Evolutionary conservation across 768 basidiomycete genomes (phyloP).

Genomic region (Gautieria morchelliformis): DNA sequence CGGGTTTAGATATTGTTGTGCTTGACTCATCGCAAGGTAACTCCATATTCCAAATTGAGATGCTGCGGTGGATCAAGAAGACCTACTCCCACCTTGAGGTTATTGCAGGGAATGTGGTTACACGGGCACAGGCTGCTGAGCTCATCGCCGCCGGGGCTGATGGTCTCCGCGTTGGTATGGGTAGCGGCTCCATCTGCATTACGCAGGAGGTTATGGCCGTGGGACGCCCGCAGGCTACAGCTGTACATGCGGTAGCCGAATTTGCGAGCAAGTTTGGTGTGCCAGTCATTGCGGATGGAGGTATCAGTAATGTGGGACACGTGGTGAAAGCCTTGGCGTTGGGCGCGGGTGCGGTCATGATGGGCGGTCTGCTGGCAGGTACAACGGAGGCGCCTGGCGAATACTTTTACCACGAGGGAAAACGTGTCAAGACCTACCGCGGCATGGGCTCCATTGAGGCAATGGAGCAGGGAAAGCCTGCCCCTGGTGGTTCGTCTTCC

Average conservation of each 20-base stretch:
- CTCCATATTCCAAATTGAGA: constrained; percentile 86
- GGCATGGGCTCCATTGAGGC: constrained; percentile 97
- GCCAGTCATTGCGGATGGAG: constrained; percentile 95
- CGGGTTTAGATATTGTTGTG: constrained; percentile 90
- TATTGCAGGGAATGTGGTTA: constrained; percentile 96
- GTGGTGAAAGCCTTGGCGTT: constrained; percentile 93
- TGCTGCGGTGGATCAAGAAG: constrained; percentile 84
- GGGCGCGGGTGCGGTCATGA: constrained; percentile 96
- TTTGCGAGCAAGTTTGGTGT: constrained; percentile 90
- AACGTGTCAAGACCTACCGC: constrained; percentile 96
- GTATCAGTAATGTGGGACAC: constrained; percentile 91
- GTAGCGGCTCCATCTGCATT: constrained; percentile 96
- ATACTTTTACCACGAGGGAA: constrained; percentile 99
- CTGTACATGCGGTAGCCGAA: constrained; percentile 94
- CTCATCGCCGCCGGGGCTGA: constrained; percentile 94
- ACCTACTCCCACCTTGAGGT: constrained; percentile 83
- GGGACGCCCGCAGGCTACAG: constrained; percentile 93
- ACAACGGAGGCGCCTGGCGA: constrained; percentile 97
- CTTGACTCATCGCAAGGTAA: constrained; percentile 97
- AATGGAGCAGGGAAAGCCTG: constrained; percentile 69
- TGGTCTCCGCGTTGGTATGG: constrained; percentile 95
- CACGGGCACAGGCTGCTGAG: constrained; percentile 90
- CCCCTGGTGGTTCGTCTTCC: constrained; percentile 17
- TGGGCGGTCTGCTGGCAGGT: constrained; percentile 93
- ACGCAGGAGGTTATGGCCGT: constrained; percentile 99